These are phyloP conservation scores for Mentha longifolia DNA, from an alignment of 257 asterid genomes.

Conservation along the genomic window DNA sequence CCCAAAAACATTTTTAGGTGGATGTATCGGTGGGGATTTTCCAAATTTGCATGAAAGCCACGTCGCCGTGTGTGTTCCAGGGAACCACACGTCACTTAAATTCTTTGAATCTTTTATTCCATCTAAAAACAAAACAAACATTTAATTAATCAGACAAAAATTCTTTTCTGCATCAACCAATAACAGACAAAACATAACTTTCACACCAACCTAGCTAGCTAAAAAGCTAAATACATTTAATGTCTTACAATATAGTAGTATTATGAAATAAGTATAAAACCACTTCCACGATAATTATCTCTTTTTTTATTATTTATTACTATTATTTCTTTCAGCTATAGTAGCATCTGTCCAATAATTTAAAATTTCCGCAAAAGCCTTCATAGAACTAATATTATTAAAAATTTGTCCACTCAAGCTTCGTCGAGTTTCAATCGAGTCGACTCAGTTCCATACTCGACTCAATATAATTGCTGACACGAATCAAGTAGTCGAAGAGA, in stretches of 20 bases:
- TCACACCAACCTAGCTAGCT: background rate
- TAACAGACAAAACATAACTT: constrained; percentile 5
- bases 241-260: no score
- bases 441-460: no score
- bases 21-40: background rate
- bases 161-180: background rate
- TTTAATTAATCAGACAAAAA: constrained; percentile 14
- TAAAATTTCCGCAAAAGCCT: no score
- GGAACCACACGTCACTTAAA: background rate
- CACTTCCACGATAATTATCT: no score
- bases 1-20: no score
- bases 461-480: no score
- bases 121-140: background rate
- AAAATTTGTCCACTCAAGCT: no score
- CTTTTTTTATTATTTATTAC: no score
- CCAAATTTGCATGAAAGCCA: constrained; percentile 29
- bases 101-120: background rate
- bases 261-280: no score
- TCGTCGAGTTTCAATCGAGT: no score
- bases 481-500: background rate
- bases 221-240: no score
- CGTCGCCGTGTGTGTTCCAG: background rate
- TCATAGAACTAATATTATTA: no score
- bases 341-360: background rate
- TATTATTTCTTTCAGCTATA: background rate